Evolutionary conservation across 2,329 filamentous ascomycete genomes (phyloP), one percentile per base, ranked within the genome.

Genomic region (Penicillium capsulatum): DNA sequence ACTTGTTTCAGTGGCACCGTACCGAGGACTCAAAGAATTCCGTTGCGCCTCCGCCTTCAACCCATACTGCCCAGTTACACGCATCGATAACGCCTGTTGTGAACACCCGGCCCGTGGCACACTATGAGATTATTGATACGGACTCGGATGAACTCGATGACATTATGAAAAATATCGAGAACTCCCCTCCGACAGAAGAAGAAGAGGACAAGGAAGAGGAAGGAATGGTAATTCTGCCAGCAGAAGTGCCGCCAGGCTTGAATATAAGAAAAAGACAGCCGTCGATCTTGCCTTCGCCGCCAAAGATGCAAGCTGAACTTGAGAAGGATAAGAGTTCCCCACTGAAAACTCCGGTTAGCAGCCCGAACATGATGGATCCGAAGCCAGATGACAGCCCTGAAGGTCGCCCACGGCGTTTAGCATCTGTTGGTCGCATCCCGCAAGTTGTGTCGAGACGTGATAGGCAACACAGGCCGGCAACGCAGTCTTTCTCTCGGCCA

Each of bases 361-460:
- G 60, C 27, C 59, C 52, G 30, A 56, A 63, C 31, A 37, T 50
- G 6, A 40, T 42, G 37, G 30, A 34, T 7, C 11, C 40, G 9
- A 48, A 44, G 11, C 39, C 44, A 16, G 46, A 59, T 8, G 36
- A 29, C 4, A 51, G 31, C 32, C 37, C 37, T 15, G 34, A 60
- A 48, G 40, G 58, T 22, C 64, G 65, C 26, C 78, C 78, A 7
- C 86, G 80, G 57, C 77, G 89, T 40, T 70, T 94, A 13, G 80
- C 82, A 17, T 87, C 91, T 51, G 81, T 95, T 32, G 90, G 89
- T 7, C 80, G 90, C 11, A 95, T 95, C 36, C 90, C 90, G 7
- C 81, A 81, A 54, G 87, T 95, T 3, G 73, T 91, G 19, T 86
- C 80, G 31, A 80, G 76, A 35, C 68, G 72, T 33, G 74, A 76